phyloP scores from a whole-genome alignment of 257 asterid species.

The Cruciata laevipes region DNA sequence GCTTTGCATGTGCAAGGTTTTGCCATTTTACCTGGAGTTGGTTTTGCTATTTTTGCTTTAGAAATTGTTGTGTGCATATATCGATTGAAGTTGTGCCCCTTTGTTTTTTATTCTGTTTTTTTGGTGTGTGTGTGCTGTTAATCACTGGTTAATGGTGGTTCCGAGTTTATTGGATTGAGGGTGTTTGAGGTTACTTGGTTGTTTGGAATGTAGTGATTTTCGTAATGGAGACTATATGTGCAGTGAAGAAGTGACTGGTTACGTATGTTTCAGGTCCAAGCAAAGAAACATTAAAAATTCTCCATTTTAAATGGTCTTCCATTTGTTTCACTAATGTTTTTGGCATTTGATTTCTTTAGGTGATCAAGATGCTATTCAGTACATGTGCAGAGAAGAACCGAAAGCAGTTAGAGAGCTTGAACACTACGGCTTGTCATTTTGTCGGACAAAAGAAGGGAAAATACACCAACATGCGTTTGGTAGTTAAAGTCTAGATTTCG shows the following conservation, averaged over 20 bases:
- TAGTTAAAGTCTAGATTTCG: slow-evolving; percentile 90
- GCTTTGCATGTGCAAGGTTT: too few relatives aligned
- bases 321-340: slow-evolving; percentile 13
- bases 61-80: too few relatives aligned
- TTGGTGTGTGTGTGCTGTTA: too few relatives aligned
- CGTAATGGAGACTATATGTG: too few relatives aligned
- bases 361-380: slow-evolving; percentile 94
- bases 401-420: slow-evolving; percentile 90
- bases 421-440: slow-evolving; percentile 88
- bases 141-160: too few relatives aligned
- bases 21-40: too few relatives aligned
- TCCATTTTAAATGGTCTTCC: not conserved
- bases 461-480: slow-evolving; percentile 99
- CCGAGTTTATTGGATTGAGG: too few relatives aligned
- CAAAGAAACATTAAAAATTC: slow-evolving; percentile 2
- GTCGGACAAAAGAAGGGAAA: slow-evolving; percentile 92
- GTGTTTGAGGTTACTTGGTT: too few relatives aligned
- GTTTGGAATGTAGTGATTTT: too few relatives aligned
- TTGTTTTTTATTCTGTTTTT: too few relatives aligned
- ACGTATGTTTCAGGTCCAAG: slow-evolving; percentile 37
- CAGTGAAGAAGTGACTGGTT: slow-evolving; percentile 96
- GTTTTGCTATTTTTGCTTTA: too few relatives aligned
- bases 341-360: slow-evolving; percentile 35
- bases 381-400: slow-evolving; percentile 95
- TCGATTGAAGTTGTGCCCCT: too few relatives aligned